A percentile compares a stretch with the other conserved stretches of the same genome.
phyloP scores from a whole-genome alignment of 1,139 yeast species.

The Protomyces macrosporus region DNA sequence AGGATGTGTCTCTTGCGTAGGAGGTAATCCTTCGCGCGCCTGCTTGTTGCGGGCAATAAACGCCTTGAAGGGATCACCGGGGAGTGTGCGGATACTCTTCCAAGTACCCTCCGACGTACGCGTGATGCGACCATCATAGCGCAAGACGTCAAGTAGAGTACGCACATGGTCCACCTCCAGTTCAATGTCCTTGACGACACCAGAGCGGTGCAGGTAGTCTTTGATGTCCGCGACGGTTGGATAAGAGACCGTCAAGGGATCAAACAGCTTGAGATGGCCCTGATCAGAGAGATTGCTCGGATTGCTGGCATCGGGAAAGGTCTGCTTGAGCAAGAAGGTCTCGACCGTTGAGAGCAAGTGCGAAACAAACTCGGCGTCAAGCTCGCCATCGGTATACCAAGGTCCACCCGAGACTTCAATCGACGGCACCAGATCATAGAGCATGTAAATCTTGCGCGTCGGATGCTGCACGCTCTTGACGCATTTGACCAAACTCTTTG shows the following conservation, averaged over 20 bases:
- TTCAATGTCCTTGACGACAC: slow-evolving; percentile 70
- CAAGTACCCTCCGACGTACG: slow-evolving; percentile 47
- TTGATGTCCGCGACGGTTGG: slow-evolving; percentile 68
- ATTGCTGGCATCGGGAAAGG: slow-evolving; percentile 50
- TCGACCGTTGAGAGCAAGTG: slow-evolving; percentile 77
- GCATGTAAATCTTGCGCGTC: slow-evolving; percentile 94
- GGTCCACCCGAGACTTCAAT: slow-evolving; percentile 98
- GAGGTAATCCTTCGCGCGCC: background rate
- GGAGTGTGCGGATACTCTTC: slow-evolving; percentile 38
- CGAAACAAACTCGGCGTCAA: slow-evolving; percentile 89
- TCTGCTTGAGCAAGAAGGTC: slow-evolving; percentile 70
- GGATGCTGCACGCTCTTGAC: slow-evolving; percentile 88
- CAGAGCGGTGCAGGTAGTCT: slow-evolving; percentile 66
- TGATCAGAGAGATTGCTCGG: slow-evolving; percentile 27
- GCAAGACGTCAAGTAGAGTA: slow-evolving; percentile 78
- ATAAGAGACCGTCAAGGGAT: slow-evolving; percentile 41
- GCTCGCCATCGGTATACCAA: slow-evolving; percentile 95
- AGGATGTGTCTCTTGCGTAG: slow-evolving; percentile 38
- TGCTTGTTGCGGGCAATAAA: background rate
- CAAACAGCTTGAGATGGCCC: slow-evolving; percentile 46
- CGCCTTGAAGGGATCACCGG: slow-evolving; percentile 1
- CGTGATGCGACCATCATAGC: slow-evolving; percentile 81
- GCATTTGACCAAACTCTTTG: slow-evolving; percentile 77
- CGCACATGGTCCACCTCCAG: slow-evolving; percentile 68
- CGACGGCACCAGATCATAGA: slow-evolving; percentile 86